Percentiles rank a stretch among this genome's conserved stretches.
These are phyloP conservation scores for Dactylellina leptospora DNA, from an alignment of 2,329 filamentous ascomycete genomes.

Conservation along the genomic window DNA sequence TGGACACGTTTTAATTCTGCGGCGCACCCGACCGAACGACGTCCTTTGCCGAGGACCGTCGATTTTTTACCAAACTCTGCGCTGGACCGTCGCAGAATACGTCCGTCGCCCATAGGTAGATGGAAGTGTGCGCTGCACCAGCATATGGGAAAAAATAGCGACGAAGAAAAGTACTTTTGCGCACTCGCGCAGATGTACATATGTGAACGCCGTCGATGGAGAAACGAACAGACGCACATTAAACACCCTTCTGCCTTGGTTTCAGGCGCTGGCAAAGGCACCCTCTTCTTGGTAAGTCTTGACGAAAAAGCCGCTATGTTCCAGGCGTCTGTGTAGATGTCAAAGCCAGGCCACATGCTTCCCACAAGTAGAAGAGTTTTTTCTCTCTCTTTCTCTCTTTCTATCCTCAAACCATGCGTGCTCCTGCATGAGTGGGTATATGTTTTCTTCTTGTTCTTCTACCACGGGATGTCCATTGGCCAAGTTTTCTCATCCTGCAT, in stretches of 20 bases:
- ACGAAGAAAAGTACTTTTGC: neutral
- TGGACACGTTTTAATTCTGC: constrained; percentile 44
- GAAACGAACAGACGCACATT: too few species aligned
- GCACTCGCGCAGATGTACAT: neutral
- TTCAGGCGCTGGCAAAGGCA: constrained; percentile 42
- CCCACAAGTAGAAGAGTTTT: constrained; percentile 14
- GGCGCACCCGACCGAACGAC: constrained; percentile 43
- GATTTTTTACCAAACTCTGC: constrained; percentile 15
- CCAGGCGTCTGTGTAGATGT: constrained; percentile 52
- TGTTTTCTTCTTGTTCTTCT: constrained; percentile 7
- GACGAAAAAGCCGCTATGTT: constrained; percentile 45
- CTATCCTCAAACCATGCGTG: constrained; percentile 39
- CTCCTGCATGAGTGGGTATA: constrained; percentile 50
- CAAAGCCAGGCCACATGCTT: constrained; percentile 40
- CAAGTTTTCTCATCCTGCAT: constrained; percentile 6
- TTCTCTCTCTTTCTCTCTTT: neutral
- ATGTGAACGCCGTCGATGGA: constrained; percentile 9
- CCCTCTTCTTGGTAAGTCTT: constrained; percentile 49
- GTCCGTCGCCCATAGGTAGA: constrained; percentile 51
- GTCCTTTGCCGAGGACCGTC: constrained; percentile 23
- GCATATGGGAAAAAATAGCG: too few species aligned
- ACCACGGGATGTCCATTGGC: constrained; percentile 19
- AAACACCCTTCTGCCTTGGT: constrained; percentile 41
- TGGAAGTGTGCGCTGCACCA: constrained; percentile 19
- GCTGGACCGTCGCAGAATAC: constrained; percentile 36